These are phyloP conservation scores for Nicotiana sylvestris DNA, from an alignment of 257 asterid species.

Conservation along the genomic window DNA sequence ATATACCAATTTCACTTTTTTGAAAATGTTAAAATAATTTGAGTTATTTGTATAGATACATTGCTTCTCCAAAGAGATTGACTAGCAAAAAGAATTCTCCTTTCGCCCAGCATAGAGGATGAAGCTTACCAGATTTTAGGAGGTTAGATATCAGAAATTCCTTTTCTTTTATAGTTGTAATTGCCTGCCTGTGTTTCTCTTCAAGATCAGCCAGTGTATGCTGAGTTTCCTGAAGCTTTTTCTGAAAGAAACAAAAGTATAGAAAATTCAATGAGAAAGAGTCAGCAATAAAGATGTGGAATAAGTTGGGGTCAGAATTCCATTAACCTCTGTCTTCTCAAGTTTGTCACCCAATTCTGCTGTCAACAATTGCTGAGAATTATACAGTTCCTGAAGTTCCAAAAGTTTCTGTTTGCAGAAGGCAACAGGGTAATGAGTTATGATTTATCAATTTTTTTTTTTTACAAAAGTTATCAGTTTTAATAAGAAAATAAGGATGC, in stretches of 20 bases:
- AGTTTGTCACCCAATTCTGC: slow-evolving; percentile 73
- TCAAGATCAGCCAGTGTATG: slow-evolving; percentile 85
- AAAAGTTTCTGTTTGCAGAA: slow-evolving; percentile 59
- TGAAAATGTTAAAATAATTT: not conserved
- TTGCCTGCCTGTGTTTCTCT: slow-evolving; percentile 85
- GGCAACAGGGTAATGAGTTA: slow-evolving; percentile 7
- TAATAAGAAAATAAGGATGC: slow-evolving; percentile 1
- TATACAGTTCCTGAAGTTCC: slow-evolving; percentile 82
- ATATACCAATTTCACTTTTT: not conserved
- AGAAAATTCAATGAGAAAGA: not conserved
- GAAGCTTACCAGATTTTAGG: slow-evolving; percentile 79
- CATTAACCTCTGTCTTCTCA: slow-evolving; percentile 65
- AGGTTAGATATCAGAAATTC: slow-evolving; percentile 89
- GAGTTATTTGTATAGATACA: not conserved
- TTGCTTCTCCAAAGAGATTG: not conserved
- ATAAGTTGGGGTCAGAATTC: not conserved
- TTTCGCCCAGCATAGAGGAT: not conserved
- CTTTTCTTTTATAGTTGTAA: slow-evolving; percentile 87
- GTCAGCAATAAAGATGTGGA: not conserved
- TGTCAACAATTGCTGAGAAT: slow-evolving; percentile 74
- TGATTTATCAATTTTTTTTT: not conserved
- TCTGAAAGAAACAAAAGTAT: slow-evolving; percentile 38
- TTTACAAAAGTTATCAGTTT: not conserved
- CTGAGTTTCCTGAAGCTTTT: slow-evolving; percentile 86
- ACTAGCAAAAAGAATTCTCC: not conserved